A percentile compares a stretch with the other conserved stretches of the same genome.
Evolutionary conservation across 306 rosid species (phyloP).

Genomic region (Benincasa hispida): DNA sequence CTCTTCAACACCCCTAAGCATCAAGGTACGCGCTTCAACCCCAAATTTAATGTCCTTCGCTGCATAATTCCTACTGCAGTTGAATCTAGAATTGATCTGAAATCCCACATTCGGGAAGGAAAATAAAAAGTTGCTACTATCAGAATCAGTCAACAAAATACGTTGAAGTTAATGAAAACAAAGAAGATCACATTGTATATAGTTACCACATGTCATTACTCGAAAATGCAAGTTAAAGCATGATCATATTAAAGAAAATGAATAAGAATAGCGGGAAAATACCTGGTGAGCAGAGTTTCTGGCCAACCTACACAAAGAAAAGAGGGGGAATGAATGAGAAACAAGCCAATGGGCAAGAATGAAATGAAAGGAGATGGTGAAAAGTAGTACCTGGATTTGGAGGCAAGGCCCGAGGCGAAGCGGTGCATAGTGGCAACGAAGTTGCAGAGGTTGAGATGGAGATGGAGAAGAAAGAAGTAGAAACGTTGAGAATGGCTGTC

Average conservation of each 20-base stretch:
- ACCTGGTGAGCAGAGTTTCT: not conserved
- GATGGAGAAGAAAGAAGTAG: not conserved
- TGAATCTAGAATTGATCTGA: slow-evolving; percentile 22
- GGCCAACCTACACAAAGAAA: not conserved
- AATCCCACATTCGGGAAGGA: slow-evolving; percentile 11
- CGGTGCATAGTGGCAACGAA: slow-evolving; percentile 27
- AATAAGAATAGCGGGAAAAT: not conserved
- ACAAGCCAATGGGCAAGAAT: not conserved
- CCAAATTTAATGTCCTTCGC: slow-evolving; percentile 44
- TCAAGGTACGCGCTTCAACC: slow-evolving; percentile 33
- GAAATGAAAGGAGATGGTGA: not conserved
- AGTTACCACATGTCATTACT: not conserved
- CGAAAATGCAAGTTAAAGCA: not conserved
- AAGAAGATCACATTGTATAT: not conserved
- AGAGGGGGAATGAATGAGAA: not conserved
- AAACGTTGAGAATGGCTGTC: not conserved
- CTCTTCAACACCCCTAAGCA: slow-evolving; percentile 47
- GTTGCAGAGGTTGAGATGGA: not conserved
- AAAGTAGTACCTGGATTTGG: slow-evolving; percentile 27
- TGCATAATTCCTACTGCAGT: slow-evolving; percentile 36
- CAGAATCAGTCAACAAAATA: no score
- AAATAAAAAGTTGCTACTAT: not conserved
- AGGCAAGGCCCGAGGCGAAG: slow-evolving; percentile 29
- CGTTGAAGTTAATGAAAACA: not conserved
- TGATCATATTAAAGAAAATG: not conserved